Evolutionary conservation across 495 filamentous ascomycete species (phyloP).

Genomic region (Penicillium longicatenatum): DNA sequence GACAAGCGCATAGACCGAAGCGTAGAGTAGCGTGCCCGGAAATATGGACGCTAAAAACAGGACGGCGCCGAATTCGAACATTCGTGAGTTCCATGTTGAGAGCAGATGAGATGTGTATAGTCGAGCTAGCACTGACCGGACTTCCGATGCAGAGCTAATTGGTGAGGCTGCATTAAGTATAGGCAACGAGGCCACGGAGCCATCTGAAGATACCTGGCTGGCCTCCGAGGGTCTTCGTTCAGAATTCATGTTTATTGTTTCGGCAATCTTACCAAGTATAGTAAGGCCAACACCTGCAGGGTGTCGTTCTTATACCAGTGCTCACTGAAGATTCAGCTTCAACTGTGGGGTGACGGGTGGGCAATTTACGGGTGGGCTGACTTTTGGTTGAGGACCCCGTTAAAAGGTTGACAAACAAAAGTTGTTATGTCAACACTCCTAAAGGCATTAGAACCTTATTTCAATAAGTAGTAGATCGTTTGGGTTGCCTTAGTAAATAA

Average conservation of each 20-base stretch:
- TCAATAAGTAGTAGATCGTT: too few species aligned
- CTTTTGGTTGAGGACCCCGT: not conserved
- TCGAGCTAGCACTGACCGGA: conserved; percentile 24
- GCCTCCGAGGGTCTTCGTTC: not conserved
- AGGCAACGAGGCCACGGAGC: not conserved
- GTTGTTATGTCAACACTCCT: not conserved
- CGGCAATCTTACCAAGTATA: not conserved
- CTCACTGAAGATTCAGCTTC: not conserved
- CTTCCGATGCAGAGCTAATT: not conserved
- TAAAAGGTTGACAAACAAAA: not conserved
- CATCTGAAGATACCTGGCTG: not conserved
- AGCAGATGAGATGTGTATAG: conserved; percentile 64
- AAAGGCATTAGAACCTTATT: too few species aligned
- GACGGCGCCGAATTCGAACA: conserved; percentile 67
- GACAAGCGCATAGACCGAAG: conserved; percentile 41
- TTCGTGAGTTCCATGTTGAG: conserved; percentile 70
- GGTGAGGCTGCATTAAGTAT: not conserved
- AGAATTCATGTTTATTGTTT: not conserved
- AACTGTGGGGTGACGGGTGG: not conserved
- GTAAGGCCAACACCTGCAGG: not conserved
- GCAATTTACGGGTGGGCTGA: not conserved
- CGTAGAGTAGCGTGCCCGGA: conserved; percentile 53
- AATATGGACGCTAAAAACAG: conserved; percentile 62
- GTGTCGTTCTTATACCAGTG: not conserved
- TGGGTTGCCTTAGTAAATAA: too few species aligned